Base-by-base conservation (phyloP, 495 filamentous ascomycete species). In the Talaromyces borbonicus region DNA sequence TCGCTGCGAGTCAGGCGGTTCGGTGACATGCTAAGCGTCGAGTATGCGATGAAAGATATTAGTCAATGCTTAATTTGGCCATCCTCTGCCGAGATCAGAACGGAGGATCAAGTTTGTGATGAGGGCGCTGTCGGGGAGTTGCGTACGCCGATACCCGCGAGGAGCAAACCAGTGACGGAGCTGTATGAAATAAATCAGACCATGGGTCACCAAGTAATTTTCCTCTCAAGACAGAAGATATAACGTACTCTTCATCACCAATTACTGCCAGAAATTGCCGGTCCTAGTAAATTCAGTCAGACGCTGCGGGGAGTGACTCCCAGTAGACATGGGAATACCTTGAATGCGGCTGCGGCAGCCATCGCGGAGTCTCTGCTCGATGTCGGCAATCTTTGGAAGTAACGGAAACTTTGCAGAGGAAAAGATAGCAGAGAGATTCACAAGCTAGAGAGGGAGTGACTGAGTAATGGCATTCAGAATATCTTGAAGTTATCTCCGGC, bases 261-360 rank as follows among this genome's bases (percentile, higher is more conserved):
- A 99, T 97, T 23, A 97, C 90, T 39, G 92, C 93, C 41, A 97
- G 78, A 68, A 99, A 95, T 63, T 97, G 84, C 52, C 93, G 78
- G 66, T 96, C 87, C 69, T 95, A 43, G 42, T 49, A 31, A 11
- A 22, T 43, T 36, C 19, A 43, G 43, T 32, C 6, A 8, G 30
- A 19, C 26, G 30, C 19, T 46, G 43, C 30, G 43, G 29, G 43
- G 43, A 46, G 30, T n/a, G n/a, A n/a, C n/a, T n/a, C n/a, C n/a
- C n/a, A 16, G 14, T 46, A 22, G 20, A 18, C 3, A 22, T 26
- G 43, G 8, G 37, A 41, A 48, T 65, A 68, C 66, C 65, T 68
- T 71, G 56, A 63, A 67, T 16, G 60, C 57, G 56, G 61, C 56
- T 2, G 59, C 33, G 15, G 57, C 57, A 48, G 67, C 60, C 66